A percentile compares a stretch with the other conserved stretches of the same genome.
Conservation (phyloP, 805 yeast genomes). For the Pichia ethanolica region DNA sequence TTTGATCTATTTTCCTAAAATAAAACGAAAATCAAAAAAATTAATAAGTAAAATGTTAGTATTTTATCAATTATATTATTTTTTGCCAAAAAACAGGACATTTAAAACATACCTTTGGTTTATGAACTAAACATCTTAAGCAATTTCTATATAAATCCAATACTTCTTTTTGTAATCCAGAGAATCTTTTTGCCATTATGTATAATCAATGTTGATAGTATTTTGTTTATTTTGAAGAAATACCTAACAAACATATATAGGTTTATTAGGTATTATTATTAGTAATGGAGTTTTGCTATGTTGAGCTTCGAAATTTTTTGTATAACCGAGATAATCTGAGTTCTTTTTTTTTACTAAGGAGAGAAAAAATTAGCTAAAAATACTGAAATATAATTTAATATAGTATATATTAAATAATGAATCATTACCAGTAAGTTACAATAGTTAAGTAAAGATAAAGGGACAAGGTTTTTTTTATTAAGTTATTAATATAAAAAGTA, state of each 20-base stretch:
- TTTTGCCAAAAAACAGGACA: background rate
- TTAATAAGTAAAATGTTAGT: background rate
- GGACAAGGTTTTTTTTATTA: slow-evolving; percentile 7
- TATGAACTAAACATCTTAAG: slow-evolving; percentile 36
- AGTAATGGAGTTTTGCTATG: too few species aligned
- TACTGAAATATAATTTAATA: too few species aligned
- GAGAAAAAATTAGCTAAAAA: too few species aligned
- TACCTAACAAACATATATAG: too few species aligned
- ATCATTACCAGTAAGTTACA: too few species aligned
- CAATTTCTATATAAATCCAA: slow-evolving; percentile 41
- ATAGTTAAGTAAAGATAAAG: background rate
- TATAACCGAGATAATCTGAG: too few species aligned
- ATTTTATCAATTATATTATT: background rate
- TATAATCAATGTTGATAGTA: background rate
- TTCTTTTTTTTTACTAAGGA: too few species aligned
- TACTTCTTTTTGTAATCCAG: slow-evolving; percentile 49
- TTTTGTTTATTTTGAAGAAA: too few species aligned
- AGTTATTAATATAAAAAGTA: slow-evolving; percentile 9
- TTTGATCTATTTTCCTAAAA: slow-evolving; percentile 24
- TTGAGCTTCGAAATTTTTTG: too few species aligned
- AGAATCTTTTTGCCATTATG: slow-evolving; percentile 19
- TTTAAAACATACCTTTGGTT: slow-evolving; percentile 33
- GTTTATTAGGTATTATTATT: too few species aligned
- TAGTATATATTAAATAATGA: too few species aligned
- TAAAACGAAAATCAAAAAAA: too few species aligned